Evolutionary conservation across 495 filamentous ascomycete genomes (phyloP), one percentile per base, ranked within the genome.

Genomic region (Melanomma pulvis-pyrius): DNA sequence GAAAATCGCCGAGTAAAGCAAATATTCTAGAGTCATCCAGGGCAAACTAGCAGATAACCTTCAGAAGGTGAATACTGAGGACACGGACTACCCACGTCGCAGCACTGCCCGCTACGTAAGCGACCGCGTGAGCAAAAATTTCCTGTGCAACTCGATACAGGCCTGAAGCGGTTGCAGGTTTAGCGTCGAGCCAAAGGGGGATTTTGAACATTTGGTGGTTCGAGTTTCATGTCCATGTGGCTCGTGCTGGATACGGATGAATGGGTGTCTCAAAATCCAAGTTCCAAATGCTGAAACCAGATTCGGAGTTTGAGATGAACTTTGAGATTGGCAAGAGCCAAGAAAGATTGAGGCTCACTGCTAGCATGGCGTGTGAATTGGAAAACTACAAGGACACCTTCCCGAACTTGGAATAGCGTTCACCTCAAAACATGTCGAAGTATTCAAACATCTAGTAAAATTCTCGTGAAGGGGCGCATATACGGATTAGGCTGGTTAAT

Each of bases 171-270:
- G 36, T 60, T 30, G 7, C 19, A 57, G 21, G 21, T 0, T 49
- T 22, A 22, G 32, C 17, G 58, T 22, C 24, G 22, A 21, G 21
- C 21, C 32, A 49, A 24, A 24, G 46, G 21, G 39, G 47, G 32
- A 39, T 63, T 28, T 17, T 62, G 41, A 50, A 57, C 28, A 19
- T n/a, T 32, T 65, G 62, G 36, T 65, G 61, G 62, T 52, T 66
- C 68, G 68, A 70, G 67, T 69, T 69, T 69, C 67, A 69, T n/a
- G 2, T 29, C 28, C 8, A 26, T 3, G 2, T 25, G 59, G 59
- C 59, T 53, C 48, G 61, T 54, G 61, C 61, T 36, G 53, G 30
- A 7, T 8, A 32, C 3, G 56, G 39, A 17, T 47, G 25, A 48
- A 19, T 13, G 56, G 21, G 24, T 8, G 39, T 44, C 39, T 44